Percentiles rank a stretch among this genome's conserved stretches.
phyloP scores from a whole-genome alignment of 1,284 basidiomycete species.

The Cystobasidium pallidum region DNA sequence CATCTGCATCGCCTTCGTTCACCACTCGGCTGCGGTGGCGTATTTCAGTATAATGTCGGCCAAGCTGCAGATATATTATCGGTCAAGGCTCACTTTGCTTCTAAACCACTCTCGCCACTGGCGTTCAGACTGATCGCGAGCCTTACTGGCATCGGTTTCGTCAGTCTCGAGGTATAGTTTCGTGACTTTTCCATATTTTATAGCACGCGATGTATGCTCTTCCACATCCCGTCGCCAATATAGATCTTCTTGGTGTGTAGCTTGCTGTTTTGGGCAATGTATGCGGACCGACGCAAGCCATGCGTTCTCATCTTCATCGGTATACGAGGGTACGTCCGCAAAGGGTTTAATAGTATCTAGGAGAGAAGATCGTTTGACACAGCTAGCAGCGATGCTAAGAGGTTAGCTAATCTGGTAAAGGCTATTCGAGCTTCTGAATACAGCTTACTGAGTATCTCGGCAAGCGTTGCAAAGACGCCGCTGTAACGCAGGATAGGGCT shows the following conservation, averaged over 20 bases:
- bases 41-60: not conserved
- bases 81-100: slow-evolving; percentile 15
- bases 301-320: slow-evolving; percentile 1
- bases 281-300: slow-evolving; percentile 13
- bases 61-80: no score
- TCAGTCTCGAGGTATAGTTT: not conserved
- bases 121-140: not conserved
- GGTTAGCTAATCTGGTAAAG: no score
- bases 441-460: not conserved
- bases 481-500: slow-evolving; percentile 10
- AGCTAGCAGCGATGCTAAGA: no score
- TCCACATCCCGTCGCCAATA: slow-evolving; percentile 18
- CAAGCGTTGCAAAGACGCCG: slow-evolving; percentile 8
- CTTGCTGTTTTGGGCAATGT: slow-evolving; percentile 15
- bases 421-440: no score
- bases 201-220: not conserved
- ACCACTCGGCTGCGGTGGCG: not conserved
- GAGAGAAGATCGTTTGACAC: not conserved
- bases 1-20: slow-evolving; percentile 7
- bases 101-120: slow-evolving; percentile 26
- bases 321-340: not conserved
- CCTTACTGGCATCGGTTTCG: not conserved
- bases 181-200: not conserved
- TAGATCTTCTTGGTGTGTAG: not conserved
- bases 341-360: not conserved